Conservation (phyloP, 805 yeast species). For the Candida schatavii region DNA sequence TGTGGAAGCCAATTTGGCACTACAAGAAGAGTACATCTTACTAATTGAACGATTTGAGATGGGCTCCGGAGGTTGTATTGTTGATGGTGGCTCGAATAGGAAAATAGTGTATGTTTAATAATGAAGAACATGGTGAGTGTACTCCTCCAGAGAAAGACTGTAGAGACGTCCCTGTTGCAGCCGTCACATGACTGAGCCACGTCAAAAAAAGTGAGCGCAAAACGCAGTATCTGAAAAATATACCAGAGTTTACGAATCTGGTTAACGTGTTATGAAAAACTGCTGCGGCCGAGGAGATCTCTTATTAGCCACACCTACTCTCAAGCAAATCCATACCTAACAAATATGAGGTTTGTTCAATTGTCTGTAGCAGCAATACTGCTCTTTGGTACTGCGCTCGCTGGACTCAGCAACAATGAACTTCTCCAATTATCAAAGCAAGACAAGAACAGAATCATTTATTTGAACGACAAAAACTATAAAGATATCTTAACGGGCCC, state of each 20-base stretch:
- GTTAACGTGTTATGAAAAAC: slow-evolving; percentile 2
- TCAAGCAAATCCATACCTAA: too few species aligned
- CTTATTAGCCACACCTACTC: too few species aligned
- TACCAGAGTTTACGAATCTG: too few species aligned
- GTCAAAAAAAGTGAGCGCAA: too few species aligned
- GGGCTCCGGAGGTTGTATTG: slow-evolving; percentile 38
- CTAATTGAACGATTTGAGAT: slow-evolving; percentile 49
- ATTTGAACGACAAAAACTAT: slow-evolving; percentile 59
- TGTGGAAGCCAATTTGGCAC: slow-evolving; percentile 24
- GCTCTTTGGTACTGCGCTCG: slow-evolving; percentile 14
- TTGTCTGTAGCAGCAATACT: slow-evolving; percentile 11
- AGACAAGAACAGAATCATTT: slow-evolving; percentile 17
- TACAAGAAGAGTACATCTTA: slow-evolving; percentile 32
- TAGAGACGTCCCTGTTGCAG: too few species aligned
- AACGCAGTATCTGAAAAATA: too few species aligned
- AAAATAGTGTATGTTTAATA: slow-evolving; percentile 9
- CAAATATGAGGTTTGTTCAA: background rate
- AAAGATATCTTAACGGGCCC: slow-evolving; percentile 56
- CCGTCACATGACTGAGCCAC: too few species aligned
- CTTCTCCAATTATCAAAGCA: slow-evolving; percentile 17
- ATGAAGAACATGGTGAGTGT: too few species aligned
- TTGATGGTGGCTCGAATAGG: slow-evolving; percentile 33
- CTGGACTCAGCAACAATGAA: slow-evolving; percentile 23
- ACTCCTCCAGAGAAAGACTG: too few species aligned
- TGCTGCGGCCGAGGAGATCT: too few species aligned